A percentile compares a stretch with the other conserved stretches of the same genome.
Evolutionary conservation across 805 yeast genomes (phyloP).

Genomic region (Candida jianshihensis): DNA sequence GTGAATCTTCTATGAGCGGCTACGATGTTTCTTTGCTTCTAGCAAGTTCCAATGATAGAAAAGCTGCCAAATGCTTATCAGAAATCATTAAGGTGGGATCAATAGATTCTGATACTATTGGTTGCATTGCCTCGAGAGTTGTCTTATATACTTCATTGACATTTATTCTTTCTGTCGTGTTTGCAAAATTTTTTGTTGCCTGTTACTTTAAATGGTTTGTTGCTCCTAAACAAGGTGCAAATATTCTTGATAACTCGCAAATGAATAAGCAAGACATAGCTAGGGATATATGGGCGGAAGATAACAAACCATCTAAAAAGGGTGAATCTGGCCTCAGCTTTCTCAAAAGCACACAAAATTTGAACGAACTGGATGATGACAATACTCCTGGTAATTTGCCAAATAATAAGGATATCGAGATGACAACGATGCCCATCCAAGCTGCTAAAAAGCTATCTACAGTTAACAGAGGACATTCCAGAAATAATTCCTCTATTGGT

Average conservation of each 20-base stretch:
- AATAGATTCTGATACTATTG: slow-evolving; percentile 82
- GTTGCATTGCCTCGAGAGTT: slow-evolving; percentile 86
- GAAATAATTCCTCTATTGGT: slow-evolving; percentile 10
- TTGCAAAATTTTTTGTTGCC: slow-evolving; percentile 75
- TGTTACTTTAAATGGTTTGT: slow-evolving; percentile 84
- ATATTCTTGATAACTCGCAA: slow-evolving; percentile 46
- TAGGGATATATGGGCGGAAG: slow-evolving; percentile 84
- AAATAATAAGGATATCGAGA: slow-evolving; percentile 20
- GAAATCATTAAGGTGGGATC: slow-evolving; percentile 88
- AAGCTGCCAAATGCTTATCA: slow-evolving; percentile 71
- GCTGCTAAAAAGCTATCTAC: slow-evolving; percentile 28
- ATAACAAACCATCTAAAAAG: slow-evolving; percentile 35
- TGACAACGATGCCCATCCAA: slow-evolving; percentile 62
- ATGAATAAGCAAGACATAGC: slow-evolving; percentile 58
- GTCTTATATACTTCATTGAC: slow-evolving; percentile 77
- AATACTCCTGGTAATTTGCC: slow-evolving; percentile 5
- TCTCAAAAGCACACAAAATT: slow-evolving; percentile 29
- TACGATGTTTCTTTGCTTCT: slow-evolving; percentile 74
- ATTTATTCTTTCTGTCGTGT: slow-evolving; percentile 76
- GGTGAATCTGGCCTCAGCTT: slow-evolving; percentile 42
- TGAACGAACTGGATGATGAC: slow-evolving; percentile 13
- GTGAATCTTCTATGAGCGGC: slow-evolving; percentile 54
- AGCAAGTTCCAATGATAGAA: slow-evolving; percentile 56
- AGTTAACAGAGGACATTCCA: slow-evolving; percentile 9
- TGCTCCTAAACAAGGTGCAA: slow-evolving; percentile 77